Conservation (phyloP, 2,329 filamentous ascomycete genomes). For the Phaeosphaeria sp. region DNA sequence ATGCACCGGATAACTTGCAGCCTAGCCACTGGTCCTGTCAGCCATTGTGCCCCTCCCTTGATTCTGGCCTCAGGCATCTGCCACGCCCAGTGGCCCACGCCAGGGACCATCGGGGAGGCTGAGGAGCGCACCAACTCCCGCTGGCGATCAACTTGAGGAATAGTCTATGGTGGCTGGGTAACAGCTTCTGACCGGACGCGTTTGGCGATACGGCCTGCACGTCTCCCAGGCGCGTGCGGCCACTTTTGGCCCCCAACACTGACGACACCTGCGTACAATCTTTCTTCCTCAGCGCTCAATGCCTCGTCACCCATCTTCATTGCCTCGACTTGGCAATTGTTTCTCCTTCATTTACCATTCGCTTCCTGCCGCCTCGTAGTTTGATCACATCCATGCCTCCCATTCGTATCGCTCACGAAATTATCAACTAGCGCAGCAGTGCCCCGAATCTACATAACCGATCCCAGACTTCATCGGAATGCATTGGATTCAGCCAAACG, state of each 20-base stretch:
- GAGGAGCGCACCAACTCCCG: conserved; percentile 21
- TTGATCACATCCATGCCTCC: conserved; percentile 27
- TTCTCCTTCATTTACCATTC: conserved; percentile 24
- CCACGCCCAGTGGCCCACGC: conserved; percentile 18
- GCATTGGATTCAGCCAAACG: conserved; percentile 45
- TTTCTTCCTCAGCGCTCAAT: conserved; percentile 14
- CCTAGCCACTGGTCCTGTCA: conserved; percentile 28
- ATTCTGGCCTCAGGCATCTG: conserved; percentile 25
- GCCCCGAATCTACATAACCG: conserved; percentile 1
- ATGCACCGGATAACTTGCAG: conserved; percentile 18
- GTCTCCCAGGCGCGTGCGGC: conserved; percentile 10
- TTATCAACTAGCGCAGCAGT: neutral
- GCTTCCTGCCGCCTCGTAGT: conserved; percentile 11
- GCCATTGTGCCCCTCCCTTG: conserved; percentile 25
- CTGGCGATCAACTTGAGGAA: conserved; percentile 3
- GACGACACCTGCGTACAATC: conserved; percentile 3
- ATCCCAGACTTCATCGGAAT: conserved; percentile 17
- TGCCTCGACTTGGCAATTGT: conserved; percentile 18
- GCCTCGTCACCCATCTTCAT: conserved; percentile 23
- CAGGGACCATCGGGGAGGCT: conserved; percentile 25
- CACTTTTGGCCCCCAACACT: conserved; percentile 20
- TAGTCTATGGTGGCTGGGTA: conserved; percentile 8
- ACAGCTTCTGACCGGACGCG: conserved; percentile 25
- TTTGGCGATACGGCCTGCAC: conserved; percentile 14
- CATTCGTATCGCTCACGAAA: conserved; percentile 15